Conservation (phyloP, 768 basidiomycete species). For the Suillus lakei region DNA sequence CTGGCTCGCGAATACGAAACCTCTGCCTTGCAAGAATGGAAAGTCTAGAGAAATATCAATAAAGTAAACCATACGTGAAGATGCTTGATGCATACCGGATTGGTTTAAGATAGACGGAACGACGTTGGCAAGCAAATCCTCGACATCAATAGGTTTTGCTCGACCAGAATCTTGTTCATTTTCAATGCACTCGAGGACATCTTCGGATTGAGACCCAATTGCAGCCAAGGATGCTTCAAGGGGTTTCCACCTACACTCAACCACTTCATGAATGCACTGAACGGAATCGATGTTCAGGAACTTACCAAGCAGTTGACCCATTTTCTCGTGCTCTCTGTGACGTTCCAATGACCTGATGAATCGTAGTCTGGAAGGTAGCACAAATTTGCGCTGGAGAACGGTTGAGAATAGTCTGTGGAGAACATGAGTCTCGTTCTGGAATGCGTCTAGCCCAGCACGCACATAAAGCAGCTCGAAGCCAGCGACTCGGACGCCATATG, state of each 20-base stretch:
- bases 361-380: constrained; percentile 54
- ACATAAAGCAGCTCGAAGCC: constrained; percentile 86
- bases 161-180: constrained; percentile 72
- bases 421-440: constrained; percentile 5
- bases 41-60: constrained; percentile 52
- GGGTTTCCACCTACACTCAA: constrained; percentile 79
- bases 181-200: constrained; percentile 75
- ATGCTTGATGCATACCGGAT: constrained; percentile 53
- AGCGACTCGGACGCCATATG: constrained; percentile 82
- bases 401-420: constrained; percentile 59
- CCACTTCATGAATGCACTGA: constrained; percentile 10
- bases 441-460: constrained; percentile 15
- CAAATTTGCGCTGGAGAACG: constrained; percentile 55
- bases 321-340: constrained; percentile 59
- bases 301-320: constrained; percentile 69
- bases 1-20: constrained; percentile 93
- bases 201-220: constrained; percentile 80
- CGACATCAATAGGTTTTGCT: constrained; percentile 75
- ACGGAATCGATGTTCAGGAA: constrained; percentile 8
- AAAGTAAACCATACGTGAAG: not conserved
- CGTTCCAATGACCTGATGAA: constrained; percentile 58
- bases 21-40: constrained; percentile 94
- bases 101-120: constrained; percentile 78
- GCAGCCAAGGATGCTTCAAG: constrained; percentile 86
- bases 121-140: constrained; percentile 73